These are phyloP conservation scores for Crithidia sp. DNA, from an alignment of 208 protist genomes.

Conservation along the genomic window DNA sequence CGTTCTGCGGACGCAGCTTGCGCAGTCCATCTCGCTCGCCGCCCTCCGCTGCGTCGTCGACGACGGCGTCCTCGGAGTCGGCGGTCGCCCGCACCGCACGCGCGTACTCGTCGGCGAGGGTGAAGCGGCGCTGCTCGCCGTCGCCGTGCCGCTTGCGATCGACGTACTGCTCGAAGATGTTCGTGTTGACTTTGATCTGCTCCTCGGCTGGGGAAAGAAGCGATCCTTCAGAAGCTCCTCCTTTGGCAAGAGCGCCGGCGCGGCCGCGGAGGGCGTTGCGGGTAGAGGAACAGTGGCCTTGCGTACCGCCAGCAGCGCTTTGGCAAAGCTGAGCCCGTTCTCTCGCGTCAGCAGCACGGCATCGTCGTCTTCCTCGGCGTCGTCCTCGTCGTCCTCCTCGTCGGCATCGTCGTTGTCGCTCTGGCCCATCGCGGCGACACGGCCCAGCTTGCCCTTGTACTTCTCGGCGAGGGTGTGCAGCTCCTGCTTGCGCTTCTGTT, in stretches of 20 bases:
- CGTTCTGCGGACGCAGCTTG: constrained; percentile 66
- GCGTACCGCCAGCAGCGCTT: constrained; percentile 78
- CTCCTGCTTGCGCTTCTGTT: constrained; percentile 91
- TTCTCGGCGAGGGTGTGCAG: constrained; percentile 85
- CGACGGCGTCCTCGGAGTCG: constrained; percentile 34
- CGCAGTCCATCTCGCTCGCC: constrained; percentile 38
- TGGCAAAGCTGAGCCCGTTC: constrained; percentile 84
- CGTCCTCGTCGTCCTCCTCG: constrained; percentile 50
- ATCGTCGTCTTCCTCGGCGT: constrained; percentile 83
- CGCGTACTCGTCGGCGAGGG: constrained; percentile 83
- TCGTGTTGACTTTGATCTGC: constrained; percentile 69
- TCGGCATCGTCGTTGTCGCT: constrained; percentile 4
- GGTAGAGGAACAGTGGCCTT: constrained; percentile 49
- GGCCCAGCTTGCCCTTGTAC: constrained; percentile 66
- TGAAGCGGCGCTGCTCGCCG: constrained; percentile 44
- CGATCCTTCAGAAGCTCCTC: constrained; percentile 37
- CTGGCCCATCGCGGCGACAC: constrained; percentile 9
- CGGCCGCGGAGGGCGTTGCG: neutral
- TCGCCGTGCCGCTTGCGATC: constrained; percentile 24
- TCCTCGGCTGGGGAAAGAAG: constrained; percentile 84
- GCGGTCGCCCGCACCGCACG: constrained; percentile 56
- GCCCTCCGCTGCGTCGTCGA: constrained; percentile 31
- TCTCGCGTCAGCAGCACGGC: constrained; percentile 78
- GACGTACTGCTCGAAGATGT: constrained; percentile 51
- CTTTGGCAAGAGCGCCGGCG: constrained; percentile 25